phyloP scores from a whole-genome alignment of 495 filamentous ascomycete species.

The Penicillium robsamsonii region DNA sequence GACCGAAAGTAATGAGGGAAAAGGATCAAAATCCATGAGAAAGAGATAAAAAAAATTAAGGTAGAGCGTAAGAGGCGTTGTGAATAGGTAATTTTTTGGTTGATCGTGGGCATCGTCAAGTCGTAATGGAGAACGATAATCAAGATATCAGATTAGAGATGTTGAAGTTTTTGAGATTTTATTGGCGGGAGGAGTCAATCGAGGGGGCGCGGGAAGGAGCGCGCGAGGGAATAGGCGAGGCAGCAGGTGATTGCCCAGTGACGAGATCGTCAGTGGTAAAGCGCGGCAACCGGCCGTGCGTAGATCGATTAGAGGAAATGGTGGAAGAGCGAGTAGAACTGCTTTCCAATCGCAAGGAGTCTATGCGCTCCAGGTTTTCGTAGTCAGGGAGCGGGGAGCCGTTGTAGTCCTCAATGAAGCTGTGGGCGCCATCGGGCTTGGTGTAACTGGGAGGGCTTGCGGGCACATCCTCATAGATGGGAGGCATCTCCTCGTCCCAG shows the following conservation, averaged over 20 bases:
- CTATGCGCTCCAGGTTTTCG: conserved; percentile 46
- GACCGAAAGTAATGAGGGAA: background rate
- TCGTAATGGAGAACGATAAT: conserved; percentile 18
- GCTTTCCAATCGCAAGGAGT: conserved; percentile 41
- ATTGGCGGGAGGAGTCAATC: conserved; percentile 25
- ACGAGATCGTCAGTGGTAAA: conserved; percentile 29
- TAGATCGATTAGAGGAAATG: conserved; percentile 30
- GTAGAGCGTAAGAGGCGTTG: conserved; percentile 10
- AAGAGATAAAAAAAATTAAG: conserved; percentile 11
- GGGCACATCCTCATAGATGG: conserved; percentile 92
- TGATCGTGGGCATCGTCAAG: conserved; percentile 26
- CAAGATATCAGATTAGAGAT: background rate
- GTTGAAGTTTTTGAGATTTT: background rate
- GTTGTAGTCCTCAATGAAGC: conserved; percentile 45
- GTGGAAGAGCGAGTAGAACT: conserved; percentile 26
- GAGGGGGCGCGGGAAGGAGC: conserved; percentile 24
- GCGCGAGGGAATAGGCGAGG: conserved; percentile 23
- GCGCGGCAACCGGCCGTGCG: conserved; percentile 17
- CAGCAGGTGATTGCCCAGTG: conserved; percentile 20
- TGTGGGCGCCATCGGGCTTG: conserved; percentile 37
- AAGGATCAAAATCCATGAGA: background rate
- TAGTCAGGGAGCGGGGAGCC: conserved; percentile 47
- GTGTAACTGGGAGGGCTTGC: conserved; percentile 78
- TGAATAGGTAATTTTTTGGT: conserved; percentile 17
- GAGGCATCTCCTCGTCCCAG: conserved; percentile 96